Conservation (phyloP, 2,329 filamentous ascomycete genomes). For the Xylariales sp. region DNA sequence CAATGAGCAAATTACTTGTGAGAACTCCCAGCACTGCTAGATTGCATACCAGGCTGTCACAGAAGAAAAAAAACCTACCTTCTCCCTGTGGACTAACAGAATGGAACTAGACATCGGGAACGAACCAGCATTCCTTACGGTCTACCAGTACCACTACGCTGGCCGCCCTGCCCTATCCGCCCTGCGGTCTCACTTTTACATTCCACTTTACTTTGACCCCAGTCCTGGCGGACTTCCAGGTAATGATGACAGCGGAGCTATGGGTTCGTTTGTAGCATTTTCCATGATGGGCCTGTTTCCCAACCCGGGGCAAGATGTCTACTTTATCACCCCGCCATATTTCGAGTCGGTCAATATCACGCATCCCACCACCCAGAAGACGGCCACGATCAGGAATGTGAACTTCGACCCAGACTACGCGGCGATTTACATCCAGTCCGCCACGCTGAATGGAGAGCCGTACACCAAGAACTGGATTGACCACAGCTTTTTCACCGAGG, state of each 20-base stretch:
- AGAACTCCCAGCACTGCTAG: no score
- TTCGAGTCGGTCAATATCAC: conserved; percentile 58
- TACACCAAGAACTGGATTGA: conserved; percentile 65
- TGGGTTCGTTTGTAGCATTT: conserved; percentile 63
- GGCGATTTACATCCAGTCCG: conserved; percentile 62
- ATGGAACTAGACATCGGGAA: conserved; percentile 17
- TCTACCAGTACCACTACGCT: conserved; percentile 68
- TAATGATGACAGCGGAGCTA: conserved; percentile 67
- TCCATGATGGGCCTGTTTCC: conserved; percentile 69
- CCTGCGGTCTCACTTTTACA: conserved; percentile 57
- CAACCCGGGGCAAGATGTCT: conserved; percentile 47
- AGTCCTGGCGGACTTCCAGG: conserved; percentile 59
- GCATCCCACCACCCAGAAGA: conserved; percentile 53
- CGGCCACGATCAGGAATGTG: conserved; percentile 53
- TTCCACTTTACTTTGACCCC: conserved; percentile 59
- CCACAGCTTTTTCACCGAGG: conserved; percentile 64
- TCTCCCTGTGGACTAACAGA: no score
- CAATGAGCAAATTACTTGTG: conserved; percentile 51
- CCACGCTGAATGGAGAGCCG: conserved; percentile 53
- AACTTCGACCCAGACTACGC: conserved; percentile 58
- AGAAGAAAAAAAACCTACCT: no score
- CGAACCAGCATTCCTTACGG: conserved; percentile 53
- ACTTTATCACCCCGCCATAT: conserved; percentile 66
- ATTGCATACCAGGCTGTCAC: no score
- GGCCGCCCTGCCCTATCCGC: conserved; percentile 56